phyloP scores from a whole-genome alignment of 2,329 filamentous ascomycete genomes.

The Simplicillium aogashimaense region DNA sequence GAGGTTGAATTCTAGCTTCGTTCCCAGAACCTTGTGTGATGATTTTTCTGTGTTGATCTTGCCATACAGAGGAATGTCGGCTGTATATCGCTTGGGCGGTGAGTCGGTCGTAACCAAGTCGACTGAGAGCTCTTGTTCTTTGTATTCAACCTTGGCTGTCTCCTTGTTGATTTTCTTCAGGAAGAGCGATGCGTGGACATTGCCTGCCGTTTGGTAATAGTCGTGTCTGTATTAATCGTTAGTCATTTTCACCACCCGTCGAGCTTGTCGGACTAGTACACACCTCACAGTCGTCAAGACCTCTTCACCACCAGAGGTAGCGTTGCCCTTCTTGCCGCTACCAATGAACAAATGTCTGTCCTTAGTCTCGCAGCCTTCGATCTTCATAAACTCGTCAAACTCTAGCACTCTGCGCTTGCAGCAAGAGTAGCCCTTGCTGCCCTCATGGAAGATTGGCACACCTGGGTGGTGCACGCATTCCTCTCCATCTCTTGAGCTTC shows the following conservation, averaged over 20 bases:
- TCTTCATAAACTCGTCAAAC: slow-evolving; percentile 97
- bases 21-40: slow-evolving; percentile 72
- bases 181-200: slow-evolving; percentile 85
- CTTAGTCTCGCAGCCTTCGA: slow-evolving; percentile 82
- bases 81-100: slow-evolving; percentile 66
- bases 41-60: slow-evolving; percentile 67
- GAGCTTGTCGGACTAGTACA: slow-evolving; percentile 14
- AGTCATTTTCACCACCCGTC: background rate
- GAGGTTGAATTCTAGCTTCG: slow-evolving; percentile 76
- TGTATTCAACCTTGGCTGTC: slow-evolving; percentile 62
- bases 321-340: slow-evolving; percentile 55
- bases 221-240: slow-evolving; percentile 43
- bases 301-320: slow-evolving; percentile 51
- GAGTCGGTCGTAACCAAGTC: slow-evolving; percentile 80
- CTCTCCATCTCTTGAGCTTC: slow-evolving; percentile 55
- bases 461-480: slow-evolving; percentile 84
- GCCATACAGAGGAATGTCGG: slow-evolving; percentile 65
- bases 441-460: slow-evolving; percentile 89
- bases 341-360: slow-evolving; percentile 76
- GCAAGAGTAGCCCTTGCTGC: slow-evolving; percentile 94
- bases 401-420: slow-evolving; percentile 93
- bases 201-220: slow-evolving; percentile 84
- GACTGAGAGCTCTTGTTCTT: slow-evolving; percentile 52
- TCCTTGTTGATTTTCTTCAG: slow-evolving; percentile 94
- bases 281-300: slow-evolving; percentile 68